Percentiles rank a stretch among this genome's conserved stretches.
phyloP scores from a whole-genome alignment of 345 rosid genomes.

The Ceriops decandra region DNA sequence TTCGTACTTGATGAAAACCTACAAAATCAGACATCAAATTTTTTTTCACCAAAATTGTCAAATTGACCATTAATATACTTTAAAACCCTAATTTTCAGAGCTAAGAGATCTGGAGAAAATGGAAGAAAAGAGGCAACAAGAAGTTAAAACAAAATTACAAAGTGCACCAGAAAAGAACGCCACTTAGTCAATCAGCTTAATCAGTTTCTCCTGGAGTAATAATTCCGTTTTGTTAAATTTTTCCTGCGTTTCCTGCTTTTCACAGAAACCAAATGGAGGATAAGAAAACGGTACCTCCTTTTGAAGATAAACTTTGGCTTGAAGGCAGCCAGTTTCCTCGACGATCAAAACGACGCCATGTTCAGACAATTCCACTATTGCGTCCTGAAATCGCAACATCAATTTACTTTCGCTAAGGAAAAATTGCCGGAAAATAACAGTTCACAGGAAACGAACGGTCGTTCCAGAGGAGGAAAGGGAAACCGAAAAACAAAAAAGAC shows the following conservation, averaged over 20 bases:
- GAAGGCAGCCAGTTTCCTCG: constrained; percentile 88
- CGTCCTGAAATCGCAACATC: constrained; percentile 45
- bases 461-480: no score
- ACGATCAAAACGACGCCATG: constrained; percentile 81
- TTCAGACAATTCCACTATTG: constrained; percentile 75
- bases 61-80: not conserved
- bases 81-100: not conserved
- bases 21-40: constrained; percentile 6
- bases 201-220: no score
- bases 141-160: not conserved
- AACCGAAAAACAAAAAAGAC: not conserved
- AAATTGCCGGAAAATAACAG: not conserved
- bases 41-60: not conserved
- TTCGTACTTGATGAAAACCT: constrained; percentile 72
- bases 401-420: not conserved
- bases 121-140: not conserved
- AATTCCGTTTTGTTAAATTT: not conserved
- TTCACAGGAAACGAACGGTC: no score
- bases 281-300: constrained; percentile 52
- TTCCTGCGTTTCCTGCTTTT: not conserved
- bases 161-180: not conserved
- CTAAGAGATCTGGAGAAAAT: not conserved
- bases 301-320: constrained; percentile 88
- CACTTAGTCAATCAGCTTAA: not conserved
- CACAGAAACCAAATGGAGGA: not conserved